These are phyloP conservation scores for Fomitiporia mediterranea DNA, from an alignment of 1,284 basidiomycete species.

Conservation along the genomic window DNA sequence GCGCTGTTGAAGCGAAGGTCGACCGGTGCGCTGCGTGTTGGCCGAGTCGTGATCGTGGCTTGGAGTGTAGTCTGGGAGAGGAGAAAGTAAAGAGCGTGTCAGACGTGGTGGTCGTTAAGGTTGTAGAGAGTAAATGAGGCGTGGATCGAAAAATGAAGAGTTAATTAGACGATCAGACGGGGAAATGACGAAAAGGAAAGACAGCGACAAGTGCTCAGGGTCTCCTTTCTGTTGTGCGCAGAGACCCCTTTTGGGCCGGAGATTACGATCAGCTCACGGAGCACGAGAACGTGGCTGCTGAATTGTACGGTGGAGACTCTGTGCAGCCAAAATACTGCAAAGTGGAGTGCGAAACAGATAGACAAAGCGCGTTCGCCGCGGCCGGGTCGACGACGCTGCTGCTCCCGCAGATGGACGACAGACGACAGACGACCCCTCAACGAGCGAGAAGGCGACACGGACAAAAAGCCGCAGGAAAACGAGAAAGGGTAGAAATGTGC, in stretches of 20 bases:
- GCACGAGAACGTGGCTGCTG: neutral
- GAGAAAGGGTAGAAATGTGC: neutral
- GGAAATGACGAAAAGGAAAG: neutral
- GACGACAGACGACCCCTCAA: neutral
- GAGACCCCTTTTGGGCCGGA: neutral
- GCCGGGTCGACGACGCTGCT: neutral
- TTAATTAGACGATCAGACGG: slow-evolving; percentile 7
- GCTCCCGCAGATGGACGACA: neutral
- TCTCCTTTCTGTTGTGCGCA: neutral
- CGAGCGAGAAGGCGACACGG: neutral
- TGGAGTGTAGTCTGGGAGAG: neutral
- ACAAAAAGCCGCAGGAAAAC: neutral
- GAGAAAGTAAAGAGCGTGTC: neutral
- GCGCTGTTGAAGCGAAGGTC: slow-evolving; percentile 14
- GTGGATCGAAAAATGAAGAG: slow-evolving; percentile 11
- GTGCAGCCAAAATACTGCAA: neutral
- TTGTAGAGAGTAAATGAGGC: neutral
- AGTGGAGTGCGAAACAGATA: slow-evolving; percentile 1
- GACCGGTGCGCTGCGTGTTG: slow-evolving; percentile 5
- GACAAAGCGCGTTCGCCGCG: neutral
- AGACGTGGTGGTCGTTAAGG: slow-evolving; percentile 5
- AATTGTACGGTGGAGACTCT: slow-evolving; percentile 2
- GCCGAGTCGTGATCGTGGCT: neutral
- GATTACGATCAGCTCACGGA: neutral
- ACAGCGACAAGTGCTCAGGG: neutral